These are phyloP conservation scores for Parastagonospora avenae DNA, from an alignment of 2,329 filamentous ascomycete species.

Conservation along the genomic window DNA sequence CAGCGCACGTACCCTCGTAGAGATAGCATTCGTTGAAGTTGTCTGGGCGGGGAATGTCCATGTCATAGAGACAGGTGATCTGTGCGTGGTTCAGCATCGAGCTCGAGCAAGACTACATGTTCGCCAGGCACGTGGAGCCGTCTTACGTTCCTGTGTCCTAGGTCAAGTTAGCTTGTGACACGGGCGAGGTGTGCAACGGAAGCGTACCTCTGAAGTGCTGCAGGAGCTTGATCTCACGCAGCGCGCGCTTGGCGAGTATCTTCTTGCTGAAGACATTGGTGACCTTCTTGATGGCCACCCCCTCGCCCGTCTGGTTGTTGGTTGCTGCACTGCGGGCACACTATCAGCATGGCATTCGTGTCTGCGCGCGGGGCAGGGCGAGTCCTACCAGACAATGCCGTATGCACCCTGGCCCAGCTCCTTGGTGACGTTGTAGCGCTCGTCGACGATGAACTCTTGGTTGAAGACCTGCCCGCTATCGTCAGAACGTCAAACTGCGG, in stretches of 20 bases:
- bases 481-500: not conserved
- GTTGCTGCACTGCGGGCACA: constrained; percentile 74
- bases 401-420: constrained; percentile 98
- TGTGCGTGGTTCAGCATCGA: constrained; percentile 54
- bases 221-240: constrained; percentile 97
- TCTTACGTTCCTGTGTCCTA: constrained; percentile 55
- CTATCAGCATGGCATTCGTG: constrained; percentile 20
- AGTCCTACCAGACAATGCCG: constrained; percentile 89
- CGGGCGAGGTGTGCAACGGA: not conserved
- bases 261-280: constrained; percentile 99
- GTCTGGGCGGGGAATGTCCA: constrained; percentile 96
- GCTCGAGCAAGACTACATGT: constrained; percentile 1
- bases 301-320: constrained; percentile 88
- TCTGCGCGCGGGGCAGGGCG: constrained; percentile 1
- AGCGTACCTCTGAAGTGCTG: constrained; percentile 80
- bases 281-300: constrained; percentile 98
- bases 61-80: constrained; percentile 99
- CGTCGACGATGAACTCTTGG: constrained; percentile 98
- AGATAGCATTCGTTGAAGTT: constrained; percentile 99
- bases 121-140: not conserved
- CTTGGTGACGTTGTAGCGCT: constrained; percentile 98
- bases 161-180: constrained; percentile 25
- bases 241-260: constrained; percentile 95
- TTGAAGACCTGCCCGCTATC: constrained; percentile 70
- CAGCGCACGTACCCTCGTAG: constrained; percentile 82